Percentiles rank a stretch among this genome's conserved stretches.
phyloP scores from a whole-genome alignment of 2,329 filamentous ascomycete genomes.

The Fusarium austroafricanum region DNA sequence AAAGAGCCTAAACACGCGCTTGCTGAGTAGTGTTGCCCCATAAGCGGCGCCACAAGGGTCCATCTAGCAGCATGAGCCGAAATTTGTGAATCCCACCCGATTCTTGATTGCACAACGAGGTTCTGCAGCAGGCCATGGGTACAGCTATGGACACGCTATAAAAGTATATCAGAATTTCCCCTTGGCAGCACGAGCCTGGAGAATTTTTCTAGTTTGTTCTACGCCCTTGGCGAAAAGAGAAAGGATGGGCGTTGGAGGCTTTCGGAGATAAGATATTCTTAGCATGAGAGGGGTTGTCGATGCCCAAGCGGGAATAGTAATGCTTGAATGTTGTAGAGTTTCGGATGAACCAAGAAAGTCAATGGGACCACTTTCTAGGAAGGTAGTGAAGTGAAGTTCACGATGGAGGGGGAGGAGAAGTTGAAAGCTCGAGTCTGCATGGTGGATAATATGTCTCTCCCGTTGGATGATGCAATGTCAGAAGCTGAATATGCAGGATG shows the following conservation, averaged over 20 bases:
- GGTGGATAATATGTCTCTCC: not conserved
- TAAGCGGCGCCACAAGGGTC: constrained; percentile 40
- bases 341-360: constrained; percentile 3
- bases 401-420: constrained; percentile 1
- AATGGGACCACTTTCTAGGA: not conserved
- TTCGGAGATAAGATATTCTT: not conserved
- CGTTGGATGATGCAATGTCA: constrained; percentile 9
- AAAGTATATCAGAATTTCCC: not conserved
- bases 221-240: constrained; percentile 20
- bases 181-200: not conserved
- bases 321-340: constrained; percentile 6
- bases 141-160: not conserved
- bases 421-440: not conserved
- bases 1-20: constrained; percentile 13
- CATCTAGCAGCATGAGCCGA: constrained; percentile 33
- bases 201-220: constrained; percentile 14
- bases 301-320: constrained; percentile 22
- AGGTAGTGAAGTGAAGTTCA: constrained; percentile 16
- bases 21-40: constrained; percentile 16
- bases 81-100: constrained; percentile 36
- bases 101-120: constrained; percentile 5
- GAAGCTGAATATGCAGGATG: constrained; percentile 19
- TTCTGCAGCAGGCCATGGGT: constrained; percentile 1
- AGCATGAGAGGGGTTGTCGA: constrained; percentile 14
- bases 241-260: constrained; percentile 7